Evolutionary conservation across 306 rosid genomes (phyloP).

Genomic region (Vicia faba): DNA sequence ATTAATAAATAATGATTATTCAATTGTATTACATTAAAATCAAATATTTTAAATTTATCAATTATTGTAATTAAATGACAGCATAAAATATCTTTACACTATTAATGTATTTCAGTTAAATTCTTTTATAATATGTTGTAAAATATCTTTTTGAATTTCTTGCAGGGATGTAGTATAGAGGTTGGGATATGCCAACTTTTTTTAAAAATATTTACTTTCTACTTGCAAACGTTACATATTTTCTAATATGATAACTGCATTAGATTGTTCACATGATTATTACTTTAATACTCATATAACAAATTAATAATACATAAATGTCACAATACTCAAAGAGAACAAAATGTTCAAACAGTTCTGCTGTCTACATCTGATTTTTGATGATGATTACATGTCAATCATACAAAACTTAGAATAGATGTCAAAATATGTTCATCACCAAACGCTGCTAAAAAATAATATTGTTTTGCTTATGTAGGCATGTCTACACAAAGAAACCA

Average conservation of each 20-base stretch:
- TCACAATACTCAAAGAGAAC: background rate
- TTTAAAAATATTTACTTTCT: too few species aligned
- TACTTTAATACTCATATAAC: background rate
- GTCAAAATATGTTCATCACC: constrained; percentile 13
- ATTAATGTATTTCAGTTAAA: too few species aligned
- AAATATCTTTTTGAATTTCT: too few species aligned
- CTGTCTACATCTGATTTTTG: background rate
- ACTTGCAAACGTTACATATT: too few species aligned
- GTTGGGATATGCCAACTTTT: too few species aligned
- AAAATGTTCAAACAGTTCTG: background rate
- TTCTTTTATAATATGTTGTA: too few species aligned
- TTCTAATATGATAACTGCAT: background rate
- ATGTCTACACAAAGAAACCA: constrained; percentile 13
- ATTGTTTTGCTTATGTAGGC: constrained; percentile 27
- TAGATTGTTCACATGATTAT: background rate
- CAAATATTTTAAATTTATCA: too few species aligned
- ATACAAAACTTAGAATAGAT: constrained; percentile 32
- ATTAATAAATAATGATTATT: too few species aligned
- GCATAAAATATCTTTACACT: too few species aligned
- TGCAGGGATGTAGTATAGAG: too few species aligned
- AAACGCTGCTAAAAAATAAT: background rate
- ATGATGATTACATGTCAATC: constrained; percentile 25
- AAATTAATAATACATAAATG: background rate
- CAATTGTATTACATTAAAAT: too few species aligned
- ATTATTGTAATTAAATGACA: too few species aligned